Conservation (phyloP, 495 filamentous ascomycete species). For the Penicillium pulvis region DNA sequence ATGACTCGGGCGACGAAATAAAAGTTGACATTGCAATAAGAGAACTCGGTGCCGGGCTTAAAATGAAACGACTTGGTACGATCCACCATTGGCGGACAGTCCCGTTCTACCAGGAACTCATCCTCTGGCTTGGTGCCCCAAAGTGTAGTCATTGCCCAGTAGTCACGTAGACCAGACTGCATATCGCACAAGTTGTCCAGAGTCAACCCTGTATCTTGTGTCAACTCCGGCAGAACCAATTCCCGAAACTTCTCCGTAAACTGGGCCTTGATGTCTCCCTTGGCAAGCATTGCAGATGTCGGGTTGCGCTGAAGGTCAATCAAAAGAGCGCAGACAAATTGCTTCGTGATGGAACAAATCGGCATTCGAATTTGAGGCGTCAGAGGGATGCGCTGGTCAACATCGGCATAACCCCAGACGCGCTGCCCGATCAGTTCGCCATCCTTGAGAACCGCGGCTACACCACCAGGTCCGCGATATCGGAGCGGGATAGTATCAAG, state of each 20-base stretch:
- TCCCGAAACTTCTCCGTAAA: conserved; percentile 21
- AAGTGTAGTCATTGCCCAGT: conserved; percentile 39
- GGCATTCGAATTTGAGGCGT: conserved; percentile 28
- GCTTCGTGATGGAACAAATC: conserved; percentile 42
- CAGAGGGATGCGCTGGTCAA: conserved; percentile 28
- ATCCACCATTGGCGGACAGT: conserved; percentile 21
- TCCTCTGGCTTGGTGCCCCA: conserved; percentile 35
- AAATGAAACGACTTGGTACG: conserved; percentile 35
- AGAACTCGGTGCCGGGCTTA: conserved; percentile 32
- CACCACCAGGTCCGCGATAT: conserved; percentile 32
- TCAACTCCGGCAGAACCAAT: conserved; percentile 23
- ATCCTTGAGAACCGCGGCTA: conserved; percentile 32
- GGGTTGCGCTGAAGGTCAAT: conserved; percentile 31
- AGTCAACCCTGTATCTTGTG: conserved; percentile 18
- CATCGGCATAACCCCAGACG: conserved; percentile 37
- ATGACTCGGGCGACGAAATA: conserved; percentile 31
- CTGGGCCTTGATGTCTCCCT: conserved; percentile 25
- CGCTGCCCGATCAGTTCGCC: conserved; percentile 29
- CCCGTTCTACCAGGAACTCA: conserved; percentile 27
- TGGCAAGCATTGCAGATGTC: conserved; percentile 20
- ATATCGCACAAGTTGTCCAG: conserved; percentile 32
- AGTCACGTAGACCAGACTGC: conserved; percentile 40
- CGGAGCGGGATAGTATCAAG: conserved; percentile 16
- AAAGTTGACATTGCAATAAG: conserved; percentile 40
- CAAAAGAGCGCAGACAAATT: conserved; percentile 34